A percentile compares a stretch with the other conserved stretches of the same genome.
These are phyloP conservation scores for Seiridium cupressi DNA, from an alignment of 2,329 filamentous ascomycete genomes.

Conservation along the genomic window DNA sequence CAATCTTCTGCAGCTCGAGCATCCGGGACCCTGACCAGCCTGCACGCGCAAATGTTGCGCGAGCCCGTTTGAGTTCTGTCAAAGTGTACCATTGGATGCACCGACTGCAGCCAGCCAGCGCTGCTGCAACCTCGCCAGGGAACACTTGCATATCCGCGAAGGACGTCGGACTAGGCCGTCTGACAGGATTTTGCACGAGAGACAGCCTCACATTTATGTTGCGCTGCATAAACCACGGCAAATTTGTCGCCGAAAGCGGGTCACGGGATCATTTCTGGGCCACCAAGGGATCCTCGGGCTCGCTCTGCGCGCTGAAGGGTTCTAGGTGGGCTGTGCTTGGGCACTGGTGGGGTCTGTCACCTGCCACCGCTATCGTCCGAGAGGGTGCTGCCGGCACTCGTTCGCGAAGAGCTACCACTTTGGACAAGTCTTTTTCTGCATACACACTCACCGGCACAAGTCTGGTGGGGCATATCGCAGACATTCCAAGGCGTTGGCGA, in stretches of 20 bases:
- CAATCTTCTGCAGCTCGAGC: background rate
- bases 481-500: background rate
- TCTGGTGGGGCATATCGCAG: background rate
- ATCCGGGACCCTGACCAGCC: background rate
- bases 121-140: background rate
- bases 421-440: too few species aligned
- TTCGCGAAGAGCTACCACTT: too few species aligned
- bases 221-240: background rate
- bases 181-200: too few species aligned
- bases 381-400: too few species aligned
- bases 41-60: background rate
- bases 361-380: background rate
- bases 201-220: background rate
- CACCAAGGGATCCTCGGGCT: background rate
- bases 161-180: too few species aligned
- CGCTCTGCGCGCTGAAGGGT: background rate
- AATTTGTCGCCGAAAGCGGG: background rate
- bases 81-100: background rate
- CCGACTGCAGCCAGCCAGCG: background rate
- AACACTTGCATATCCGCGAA: background rate
- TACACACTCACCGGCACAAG: too few species aligned
- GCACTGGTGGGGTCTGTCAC: background rate
- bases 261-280: background rate
- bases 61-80: constrained; percentile 1
- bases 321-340: background rate